These are phyloP conservation scores for Microcyclospora pomicola DNA, from an alignment of 2,329 filamentous ascomycete genomes.

Conservation along the genomic window DNA sequence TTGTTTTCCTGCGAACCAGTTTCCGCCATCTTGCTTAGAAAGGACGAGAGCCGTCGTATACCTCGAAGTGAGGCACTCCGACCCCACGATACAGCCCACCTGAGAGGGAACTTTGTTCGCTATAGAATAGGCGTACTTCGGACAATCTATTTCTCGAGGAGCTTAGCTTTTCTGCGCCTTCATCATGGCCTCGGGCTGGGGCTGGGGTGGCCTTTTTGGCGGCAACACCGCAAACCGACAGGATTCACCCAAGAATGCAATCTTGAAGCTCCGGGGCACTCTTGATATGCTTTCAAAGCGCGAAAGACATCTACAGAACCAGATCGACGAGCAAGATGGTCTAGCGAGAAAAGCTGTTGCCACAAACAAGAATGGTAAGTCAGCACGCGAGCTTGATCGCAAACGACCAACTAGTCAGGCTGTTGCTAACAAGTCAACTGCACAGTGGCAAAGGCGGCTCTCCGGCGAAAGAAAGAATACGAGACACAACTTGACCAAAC, in stretches of 20 bases:
- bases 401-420: neutral
- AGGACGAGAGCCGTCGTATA: too few relatives aligned
- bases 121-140: too few relatives aligned
- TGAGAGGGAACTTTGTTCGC: too few relatives aligned
- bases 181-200: constrained; percentile 34
- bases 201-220: constrained; percentile 64
- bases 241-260: constrained; percentile 93
- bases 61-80: too few relatives aligned
- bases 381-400: constrained; percentile 1
- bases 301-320: constrained; percentile 76
- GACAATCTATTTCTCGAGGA: too few relatives aligned
- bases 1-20: too few relatives aligned
- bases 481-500: constrained; percentile 90
- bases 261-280: constrained; percentile 72
- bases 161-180: neutral
- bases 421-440: neutral
- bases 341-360: constrained; percentile 79
- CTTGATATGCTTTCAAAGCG: constrained; percentile 97
- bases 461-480: constrained; percentile 87
- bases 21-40: too few relatives aligned
- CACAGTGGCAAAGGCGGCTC: constrained; percentile 73
- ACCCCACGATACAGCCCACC: too few relatives aligned
- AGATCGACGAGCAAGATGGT: constrained; percentile 85
- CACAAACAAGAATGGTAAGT: constrained; percentile 79
- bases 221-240: constrained; percentile 77